These are phyloP conservation scores for Tolypocladium album DNA, from an alignment of 2,329 filamentous ascomycete species.

Conservation along the genomic window DNA sequence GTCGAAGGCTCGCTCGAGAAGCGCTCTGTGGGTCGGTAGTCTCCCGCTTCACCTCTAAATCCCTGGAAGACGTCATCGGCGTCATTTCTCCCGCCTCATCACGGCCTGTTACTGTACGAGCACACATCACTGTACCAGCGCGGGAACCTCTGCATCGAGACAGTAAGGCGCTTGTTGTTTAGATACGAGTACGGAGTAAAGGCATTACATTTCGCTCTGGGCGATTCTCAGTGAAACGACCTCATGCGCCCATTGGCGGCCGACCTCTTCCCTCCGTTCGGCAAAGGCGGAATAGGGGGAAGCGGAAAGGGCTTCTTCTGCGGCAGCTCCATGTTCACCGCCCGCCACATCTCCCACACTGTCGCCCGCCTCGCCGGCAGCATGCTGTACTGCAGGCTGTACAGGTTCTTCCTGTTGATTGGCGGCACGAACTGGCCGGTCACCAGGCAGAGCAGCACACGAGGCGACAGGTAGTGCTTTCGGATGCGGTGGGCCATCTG, in stretches of 20 bases:
- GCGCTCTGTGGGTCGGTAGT: too few species aligned
- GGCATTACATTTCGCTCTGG: neutral
- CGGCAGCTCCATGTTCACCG: slow-evolving; percentile 43
- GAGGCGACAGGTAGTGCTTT: slow-evolving; percentile 87
- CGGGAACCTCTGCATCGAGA: neutral
- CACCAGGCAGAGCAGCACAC: slow-evolving; percentile 76
- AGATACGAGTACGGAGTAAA: too few species aligned
- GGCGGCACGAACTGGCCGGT: slow-evolving; percentile 91
- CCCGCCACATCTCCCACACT: slow-evolving; percentile 77
- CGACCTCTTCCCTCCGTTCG: slow-evolving; percentile 19
- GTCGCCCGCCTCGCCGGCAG: slow-evolving; percentile 71
- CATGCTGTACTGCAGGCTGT: slow-evolving; percentile 97
- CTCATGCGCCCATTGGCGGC: slow-evolving; percentile 16
- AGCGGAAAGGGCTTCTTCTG: slow-evolving; percentile 31
- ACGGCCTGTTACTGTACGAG: neutral
- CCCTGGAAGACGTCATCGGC: neutral
- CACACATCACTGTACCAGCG: neutral
- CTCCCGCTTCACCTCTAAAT: neutral
- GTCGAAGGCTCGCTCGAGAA: too few species aligned
- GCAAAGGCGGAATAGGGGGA: slow-evolving; percentile 20
- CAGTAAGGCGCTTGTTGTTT: neutral
- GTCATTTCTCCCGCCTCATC: neutral
- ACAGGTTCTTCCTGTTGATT: slow-evolving; percentile 87
- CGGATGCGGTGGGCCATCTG: slow-evolving; percentile 85
- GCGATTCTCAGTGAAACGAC: slow-evolving; percentile 5